Evolutionary conservation across 2,329 filamentous ascomycete species (phyloP).

Genomic region (Botryosphaeria dothidea): DNA sequence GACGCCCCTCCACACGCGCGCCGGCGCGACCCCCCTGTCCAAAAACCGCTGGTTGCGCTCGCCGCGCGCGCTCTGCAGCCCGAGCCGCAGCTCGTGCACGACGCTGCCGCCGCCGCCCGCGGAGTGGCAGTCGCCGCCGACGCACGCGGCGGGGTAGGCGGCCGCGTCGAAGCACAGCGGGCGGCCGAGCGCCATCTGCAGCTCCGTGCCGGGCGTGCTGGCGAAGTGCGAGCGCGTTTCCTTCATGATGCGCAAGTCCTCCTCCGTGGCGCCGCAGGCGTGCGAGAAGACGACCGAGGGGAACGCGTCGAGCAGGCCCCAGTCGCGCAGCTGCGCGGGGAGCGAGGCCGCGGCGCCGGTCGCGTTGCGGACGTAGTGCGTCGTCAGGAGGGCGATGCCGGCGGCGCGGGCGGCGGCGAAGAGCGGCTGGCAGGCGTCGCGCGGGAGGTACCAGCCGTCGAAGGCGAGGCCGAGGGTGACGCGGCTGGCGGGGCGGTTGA

Average conservation of each 20-base stretch:
- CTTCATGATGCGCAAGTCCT: slow-evolving; percentile 39
- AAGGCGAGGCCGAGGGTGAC: slow-evolving; percentile 48
- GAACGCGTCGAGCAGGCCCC: slow-evolving; percentile 37
- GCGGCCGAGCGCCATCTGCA: slow-evolving; percentile 48
- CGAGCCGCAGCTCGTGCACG: slow-evolving; percentile 41
- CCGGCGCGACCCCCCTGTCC: slow-evolving; percentile 46
- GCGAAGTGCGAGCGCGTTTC: slow-evolving; percentile 42
- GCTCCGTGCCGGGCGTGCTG: slow-evolving; percentile 52
- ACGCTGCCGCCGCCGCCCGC: slow-evolving; percentile 52
- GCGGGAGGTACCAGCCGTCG: slow-evolving; percentile 44
- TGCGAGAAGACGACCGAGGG: slow-evolving; percentile 44
- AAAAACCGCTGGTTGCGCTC: slow-evolving; percentile 46
- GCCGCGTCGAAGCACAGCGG: slow-evolving; percentile 40
- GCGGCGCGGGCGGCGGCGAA: slow-evolving; percentile 40
- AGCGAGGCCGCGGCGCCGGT: slow-evolving; percentile 20
- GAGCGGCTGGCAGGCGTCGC: slow-evolving; percentile 37
- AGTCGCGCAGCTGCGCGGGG: slow-evolving; percentile 30
- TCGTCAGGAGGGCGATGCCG: slow-evolving; percentile 45
- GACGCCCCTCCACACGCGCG: slow-evolving; percentile 47
- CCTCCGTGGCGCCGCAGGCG: slow-evolving; percentile 32
- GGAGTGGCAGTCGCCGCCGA: slow-evolving; percentile 59
- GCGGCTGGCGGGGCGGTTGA: slow-evolving; percentile 25
- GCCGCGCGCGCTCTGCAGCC: slow-evolving; percentile 43
- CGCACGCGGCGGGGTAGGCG: slow-evolving; percentile 30
- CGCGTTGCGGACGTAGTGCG: slow-evolving; percentile 33